These are phyloP conservation scores for Apophysomyces sp. DNA, from an alignment of 371 early-diverging fungal species.

Conservation along the genomic window DNA sequence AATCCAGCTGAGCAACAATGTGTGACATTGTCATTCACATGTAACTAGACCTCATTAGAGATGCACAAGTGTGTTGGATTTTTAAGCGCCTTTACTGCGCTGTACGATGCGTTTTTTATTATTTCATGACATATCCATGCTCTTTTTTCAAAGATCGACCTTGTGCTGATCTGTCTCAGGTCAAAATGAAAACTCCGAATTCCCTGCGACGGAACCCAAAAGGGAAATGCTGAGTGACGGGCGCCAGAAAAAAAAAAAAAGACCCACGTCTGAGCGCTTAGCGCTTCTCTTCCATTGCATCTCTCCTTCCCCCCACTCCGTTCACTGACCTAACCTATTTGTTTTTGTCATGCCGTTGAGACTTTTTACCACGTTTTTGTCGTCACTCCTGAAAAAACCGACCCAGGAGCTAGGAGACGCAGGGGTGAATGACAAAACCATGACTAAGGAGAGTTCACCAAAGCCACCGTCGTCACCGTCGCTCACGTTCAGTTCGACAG, in stretches of 20 bases:
- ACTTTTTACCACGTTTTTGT: neutral
- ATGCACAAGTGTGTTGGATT: no score
- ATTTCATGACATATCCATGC: no score
- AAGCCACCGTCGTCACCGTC: conserved; percentile 2
- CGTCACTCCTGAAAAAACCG: neutral
- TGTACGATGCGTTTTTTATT: neutral
- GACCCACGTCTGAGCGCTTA: conserved; percentile 2
- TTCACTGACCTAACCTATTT: neutral
- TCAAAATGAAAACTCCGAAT: neutral
- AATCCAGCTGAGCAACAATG: neutral
- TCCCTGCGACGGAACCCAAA: neutral
- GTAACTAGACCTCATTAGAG: no score
- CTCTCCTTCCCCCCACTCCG: neutral
- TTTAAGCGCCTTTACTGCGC: neutral
- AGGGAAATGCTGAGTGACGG: neutral
- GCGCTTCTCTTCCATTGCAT: neutral
- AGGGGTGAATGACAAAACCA: conserved; percentile 1
- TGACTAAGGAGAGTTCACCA: neutral
- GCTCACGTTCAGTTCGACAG: conserved; percentile 36
- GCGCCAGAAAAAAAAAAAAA: neutral
- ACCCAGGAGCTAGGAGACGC: neutral
- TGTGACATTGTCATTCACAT: no score
- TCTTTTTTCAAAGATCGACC: no score
- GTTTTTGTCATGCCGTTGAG: neutral
- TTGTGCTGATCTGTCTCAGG: no score